Percentiles rank a stretch among this genome's conserved stretches.
Conservation (phyloP, 805 yeast genomes). For the Phaffomyces antillensis region DNA sequence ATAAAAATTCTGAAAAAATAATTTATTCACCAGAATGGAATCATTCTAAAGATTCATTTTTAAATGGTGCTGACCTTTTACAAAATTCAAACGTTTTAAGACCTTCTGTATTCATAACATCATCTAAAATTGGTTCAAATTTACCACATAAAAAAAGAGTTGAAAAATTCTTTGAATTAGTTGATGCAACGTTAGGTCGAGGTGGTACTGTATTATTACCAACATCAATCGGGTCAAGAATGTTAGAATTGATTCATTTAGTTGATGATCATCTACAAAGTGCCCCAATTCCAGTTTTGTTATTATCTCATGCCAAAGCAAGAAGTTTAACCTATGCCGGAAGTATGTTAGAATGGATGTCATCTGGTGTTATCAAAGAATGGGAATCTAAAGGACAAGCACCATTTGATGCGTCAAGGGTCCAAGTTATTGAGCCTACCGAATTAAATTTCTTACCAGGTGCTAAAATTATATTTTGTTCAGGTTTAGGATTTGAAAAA, state of each 20-base stretch:
- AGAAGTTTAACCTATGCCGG: conserved; percentile 75
- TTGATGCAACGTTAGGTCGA: conserved; percentile 57
- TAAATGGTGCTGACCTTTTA: conserved; percentile 62
- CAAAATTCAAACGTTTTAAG: conserved; percentile 58
- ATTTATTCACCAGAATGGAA: conserved; percentile 92
- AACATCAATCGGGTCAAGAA: conserved; percentile 70
- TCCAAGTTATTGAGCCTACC: conserved; percentile 48
- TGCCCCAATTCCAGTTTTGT: conserved; percentile 57
- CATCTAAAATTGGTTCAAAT: conserved; percentile 59
- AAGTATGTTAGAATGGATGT: conserved; percentile 94
- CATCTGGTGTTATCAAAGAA: conserved; percentile 71
- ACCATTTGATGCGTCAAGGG: conserved; percentile 71
- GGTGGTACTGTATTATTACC: conserved; percentile 85
- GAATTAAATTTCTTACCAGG: conserved; percentile 52
- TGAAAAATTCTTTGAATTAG: conserved; percentile 53
- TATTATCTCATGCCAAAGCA: conserved; percentile 74
- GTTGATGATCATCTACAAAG: conserved; percentile 56
- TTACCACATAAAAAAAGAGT: conserved; percentile 56
- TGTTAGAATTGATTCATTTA: conserved; percentile 68
- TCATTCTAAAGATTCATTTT: conserved; percentile 80
- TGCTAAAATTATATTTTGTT: conserved; percentile 74
- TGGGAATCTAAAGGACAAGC: conserved; percentile 72
- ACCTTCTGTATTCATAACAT: conserved; percentile 80
- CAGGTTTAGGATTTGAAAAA: conserved; percentile 55
- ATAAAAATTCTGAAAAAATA: conserved; percentile 69